Conservation (phyloP, 2,329 filamentous ascomycete species). For the Elsinoe ampelina region DNA sequence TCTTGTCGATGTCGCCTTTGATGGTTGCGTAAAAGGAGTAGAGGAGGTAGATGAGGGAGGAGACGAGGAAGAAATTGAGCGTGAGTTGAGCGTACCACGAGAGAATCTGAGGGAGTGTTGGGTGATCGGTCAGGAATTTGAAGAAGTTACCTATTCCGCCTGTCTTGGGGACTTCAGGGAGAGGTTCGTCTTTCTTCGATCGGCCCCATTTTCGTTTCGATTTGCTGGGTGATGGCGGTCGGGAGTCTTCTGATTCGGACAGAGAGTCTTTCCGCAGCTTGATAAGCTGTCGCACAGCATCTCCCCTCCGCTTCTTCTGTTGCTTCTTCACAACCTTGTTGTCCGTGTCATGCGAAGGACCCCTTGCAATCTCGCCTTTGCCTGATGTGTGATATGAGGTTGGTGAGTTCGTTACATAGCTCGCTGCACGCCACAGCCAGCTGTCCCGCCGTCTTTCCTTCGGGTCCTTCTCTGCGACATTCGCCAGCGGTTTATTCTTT, state of each 20-base stretch:
- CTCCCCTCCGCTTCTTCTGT: slow-evolving; percentile 24
- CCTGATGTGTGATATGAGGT: slow-evolving; percentile 22
- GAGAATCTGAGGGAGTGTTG: slow-evolving; percentile 55
- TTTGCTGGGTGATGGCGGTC: slow-evolving; percentile 10
- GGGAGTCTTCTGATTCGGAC: slow-evolving; percentile 21
- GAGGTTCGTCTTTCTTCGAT: slow-evolving; percentile 7
- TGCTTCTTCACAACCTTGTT: slow-evolving; percentile 32
- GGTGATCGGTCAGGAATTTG: slow-evolving; percentile 54
- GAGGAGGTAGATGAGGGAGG: slow-evolving; percentile 53
- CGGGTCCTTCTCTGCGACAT: slow-evolving; percentile 24
- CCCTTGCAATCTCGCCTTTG: slow-evolving; percentile 29
- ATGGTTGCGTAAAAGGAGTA: slow-evolving; percentile 62
- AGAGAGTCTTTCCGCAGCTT: slow-evolving; percentile 25
- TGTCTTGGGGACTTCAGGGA: slow-evolving; percentile 24
- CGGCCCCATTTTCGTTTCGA: slow-evolving; percentile 10
- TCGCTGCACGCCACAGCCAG: slow-evolving; percentile 3
- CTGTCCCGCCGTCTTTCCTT: slow-evolving; percentile 21
- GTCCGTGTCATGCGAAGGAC: slow-evolving; percentile 24
- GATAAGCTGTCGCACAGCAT: slow-evolving; percentile 20
- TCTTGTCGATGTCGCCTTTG: slow-evolving; percentile 63
- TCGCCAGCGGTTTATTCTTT: slow-evolving; percentile 18
- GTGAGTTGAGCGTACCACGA: slow-evolving; percentile 57
- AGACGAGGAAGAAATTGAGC: slow-evolving; percentile 56
- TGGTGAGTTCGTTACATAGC: slow-evolving; percentile 1
- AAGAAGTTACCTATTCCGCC: slow-evolving; percentile 39